Base-by-base conservation (phyloP, 805 yeast genomes). In the Candida lessepsii region DNA sequence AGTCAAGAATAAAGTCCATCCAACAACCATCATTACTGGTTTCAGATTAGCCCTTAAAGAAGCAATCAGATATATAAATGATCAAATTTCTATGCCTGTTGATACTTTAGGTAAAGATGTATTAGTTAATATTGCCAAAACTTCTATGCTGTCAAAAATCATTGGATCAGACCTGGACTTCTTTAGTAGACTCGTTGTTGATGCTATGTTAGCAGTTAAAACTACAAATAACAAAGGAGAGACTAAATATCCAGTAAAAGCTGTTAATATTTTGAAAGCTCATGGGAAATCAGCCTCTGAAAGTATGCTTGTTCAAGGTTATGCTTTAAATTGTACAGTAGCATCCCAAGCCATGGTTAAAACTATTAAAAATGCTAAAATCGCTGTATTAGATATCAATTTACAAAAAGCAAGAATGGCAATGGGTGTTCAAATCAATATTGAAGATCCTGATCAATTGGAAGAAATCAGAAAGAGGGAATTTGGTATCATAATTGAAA, bases 371-470 rank as follows among this genome's bases (percentile, higher is more conserved):
- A 71, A 75, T 49, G 95, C 96, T 35, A 82, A 81, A 52, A 86
- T 89, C 51, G 97, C 97, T 2, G 80, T 88, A 50, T 73, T 89
- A 56, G 97, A 89, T 66, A 78, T 93, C 63, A 91, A 95, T 65
- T 71, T 93, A 58, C 99, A 95, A 62, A 91, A 90, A 63, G 93
- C 96, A 2, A 80, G 90, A 60, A 88, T 93, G 96, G 96, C 97
- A 29, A 81, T 93, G 81, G 99, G 99, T 40, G 98, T 93, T 39
- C 95, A 89, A 63, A 86, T 93, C 63, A 90, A 90, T 60, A 88
- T 93, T 58, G 96, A 87, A 54, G 97, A 93, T 61, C 99, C 99
- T 29, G 96, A 93, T 53, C 96, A 88, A 66, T 76, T 93, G 52
- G 99, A 93, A 70, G 86, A 86, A 53, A 87, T 89, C 51, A 76